These are phyloP conservation scores for Candida sp. DNA, from an alignment of 1,139 yeast species.

Conservation along the genomic window DNA sequence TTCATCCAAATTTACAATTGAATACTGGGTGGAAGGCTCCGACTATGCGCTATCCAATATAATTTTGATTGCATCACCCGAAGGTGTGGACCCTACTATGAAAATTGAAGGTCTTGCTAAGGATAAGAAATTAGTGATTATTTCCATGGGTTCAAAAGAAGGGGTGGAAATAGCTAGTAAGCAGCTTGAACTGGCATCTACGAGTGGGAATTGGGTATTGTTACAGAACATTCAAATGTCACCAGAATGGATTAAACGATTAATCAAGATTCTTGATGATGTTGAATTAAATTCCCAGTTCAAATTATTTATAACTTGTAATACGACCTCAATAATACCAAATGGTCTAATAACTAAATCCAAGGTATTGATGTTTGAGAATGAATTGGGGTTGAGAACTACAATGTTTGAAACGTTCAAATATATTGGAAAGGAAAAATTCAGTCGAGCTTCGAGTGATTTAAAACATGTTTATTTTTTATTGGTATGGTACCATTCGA, in stretches of 20 bases:
- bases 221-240: slow-evolving; percentile 81
- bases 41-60: slow-evolving; percentile 27
- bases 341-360: slow-evolving; percentile 46
- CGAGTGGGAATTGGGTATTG: slow-evolving; percentile 62
- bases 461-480: slow-evolving; percentile 49
- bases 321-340: slow-evolving; percentile 50
- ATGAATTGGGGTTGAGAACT: slow-evolving; percentile 56
- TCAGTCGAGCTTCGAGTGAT: slow-evolving; percentile 35
- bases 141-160: slow-evolving; percentile 79
- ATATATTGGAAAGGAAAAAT: slow-evolving; percentile 16
- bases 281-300: slow-evolving; percentile 24
- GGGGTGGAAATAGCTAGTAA: slow-evolving; percentile 55
- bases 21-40: slow-evolving; percentile 15
- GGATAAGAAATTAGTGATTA: slow-evolving; percentile 28
- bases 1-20: slow-evolving; percentile 23
- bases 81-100: slow-evolving; percentile 66
- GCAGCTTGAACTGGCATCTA: slow-evolving; percentile 44
- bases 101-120: slow-evolving; percentile 47
- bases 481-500: slow-evolving; percentile 68
- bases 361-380: slow-evolving; percentile 56
- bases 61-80: slow-evolving; percentile 50
- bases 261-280: slow-evolving; percentile 44
- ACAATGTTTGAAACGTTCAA: slow-evolving; percentile 42
- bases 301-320: slow-evolving; percentile 60
- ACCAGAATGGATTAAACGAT: slow-evolving; percentile 53